These are phyloP conservation scores for Zalaria sp. DNA, from an alignment of 2,329 filamentous ascomycete genomes.

Conservation along the genomic window DNA sequence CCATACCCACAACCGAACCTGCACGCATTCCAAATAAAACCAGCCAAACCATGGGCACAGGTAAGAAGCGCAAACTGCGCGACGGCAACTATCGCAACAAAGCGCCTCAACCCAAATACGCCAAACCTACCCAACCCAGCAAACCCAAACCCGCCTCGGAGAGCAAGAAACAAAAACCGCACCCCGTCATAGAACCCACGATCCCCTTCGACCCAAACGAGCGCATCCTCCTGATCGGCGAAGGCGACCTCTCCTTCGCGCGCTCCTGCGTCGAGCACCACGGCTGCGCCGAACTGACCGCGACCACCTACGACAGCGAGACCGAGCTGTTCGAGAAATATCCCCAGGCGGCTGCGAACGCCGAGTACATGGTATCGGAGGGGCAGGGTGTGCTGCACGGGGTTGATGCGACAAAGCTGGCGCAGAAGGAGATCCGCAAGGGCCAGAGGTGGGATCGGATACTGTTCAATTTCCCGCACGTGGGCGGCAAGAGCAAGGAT, in stretches of 20 bases:
- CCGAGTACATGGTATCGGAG: constrained; percentile 36
- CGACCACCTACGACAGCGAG: constrained; percentile 51
- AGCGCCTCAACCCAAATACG: background rate
- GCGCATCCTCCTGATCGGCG: constrained; percentile 61
- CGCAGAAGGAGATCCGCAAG: constrained; percentile 27
- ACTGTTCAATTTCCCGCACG: constrained; percentile 94
- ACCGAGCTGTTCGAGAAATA: constrained; percentile 50
- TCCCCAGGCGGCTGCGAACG: constrained; percentile 59
- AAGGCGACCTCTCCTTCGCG: constrained; percentile 69
- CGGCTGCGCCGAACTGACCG: constrained; percentile 50
- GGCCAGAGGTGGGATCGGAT: constrained; percentile 54
- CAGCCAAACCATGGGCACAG: background rate
- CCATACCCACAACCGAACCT: no score
- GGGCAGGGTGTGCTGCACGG: constrained; percentile 40
- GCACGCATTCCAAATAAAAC: no score
- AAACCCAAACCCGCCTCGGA: constrained; percentile 1
- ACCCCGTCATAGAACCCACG: constrained; percentile 23
- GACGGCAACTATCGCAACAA: background rate
- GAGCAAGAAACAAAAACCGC: constrained; percentile 2
- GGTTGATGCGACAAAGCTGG: constrained; percentile 54
- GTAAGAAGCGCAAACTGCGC: constrained; percentile 1
- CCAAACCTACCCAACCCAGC: background rate
- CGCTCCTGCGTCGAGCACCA: constrained; percentile 52
- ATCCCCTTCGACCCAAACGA: constrained; percentile 56
- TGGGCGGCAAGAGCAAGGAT: constrained; percentile 82